Evolutionary conservation across 2,329 filamentous ascomycete species (phyloP), one percentile per base, ranked within the genome.

Genomic region (Phyllosticta citrichinensis): DNA sequence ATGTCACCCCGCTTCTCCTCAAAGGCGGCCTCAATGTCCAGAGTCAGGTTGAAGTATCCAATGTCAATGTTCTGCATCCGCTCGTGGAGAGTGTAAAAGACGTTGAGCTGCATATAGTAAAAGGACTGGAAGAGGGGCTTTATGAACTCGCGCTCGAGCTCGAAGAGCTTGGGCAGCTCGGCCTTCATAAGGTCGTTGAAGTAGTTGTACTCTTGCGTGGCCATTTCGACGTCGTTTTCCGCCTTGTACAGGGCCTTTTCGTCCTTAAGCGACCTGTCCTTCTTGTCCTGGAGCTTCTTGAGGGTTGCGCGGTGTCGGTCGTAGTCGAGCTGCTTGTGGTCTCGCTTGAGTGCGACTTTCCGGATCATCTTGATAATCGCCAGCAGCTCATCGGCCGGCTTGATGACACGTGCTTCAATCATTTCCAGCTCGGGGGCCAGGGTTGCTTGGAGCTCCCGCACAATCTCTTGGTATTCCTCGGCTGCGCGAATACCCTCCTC

Each of bases 61-160:
- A 99, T 99, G 70, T 97, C 92, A 73, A 95, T 91, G 66, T 83
- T 86, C 77, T 99, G 94, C 94, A 99, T 99, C 76, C 87, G 91
- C 76, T 97, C 93, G 74, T 99, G 94, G 59, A 99, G 81, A 0
- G 94, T 99, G 76, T 99, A 99, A 75, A 97, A 99, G 66, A 99
- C 90, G 75, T 99, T 99, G 66, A 99, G 84, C 76, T 99, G 94
- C 94, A 99, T 99, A 80, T 97, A 99, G 78, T 99, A 99, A 79
- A 99, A 99, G 10, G 90, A 96, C 74, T 97, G 94, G 81, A 99
- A 99, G 8, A 99, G 84, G 2, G 94, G 94, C 67, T 90, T 87
- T 74, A 99, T 99, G 74, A 99, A 97, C 74, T 97, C 88, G 65
- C 87, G 84, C 75, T 99, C 94, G 19, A 99, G 84, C 8, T 79